These are phyloP conservation scores for Beauveria caledonica DNA, from an alignment of 2,329 filamentous ascomycete species.

Conservation along the genomic window DNA sequence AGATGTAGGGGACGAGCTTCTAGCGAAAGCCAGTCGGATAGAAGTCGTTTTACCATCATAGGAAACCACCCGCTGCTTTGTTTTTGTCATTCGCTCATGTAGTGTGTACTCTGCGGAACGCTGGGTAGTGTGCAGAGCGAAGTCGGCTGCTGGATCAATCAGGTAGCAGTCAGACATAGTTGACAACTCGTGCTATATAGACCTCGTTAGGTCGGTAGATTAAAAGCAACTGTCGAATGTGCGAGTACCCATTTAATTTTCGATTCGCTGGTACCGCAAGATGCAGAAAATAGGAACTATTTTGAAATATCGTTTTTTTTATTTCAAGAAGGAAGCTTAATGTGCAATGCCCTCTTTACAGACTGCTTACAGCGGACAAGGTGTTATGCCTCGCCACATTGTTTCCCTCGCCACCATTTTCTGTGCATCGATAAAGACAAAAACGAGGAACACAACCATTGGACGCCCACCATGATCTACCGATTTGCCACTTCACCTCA, in stretches of 20 bases:
- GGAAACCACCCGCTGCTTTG: neutral
- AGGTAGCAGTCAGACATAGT: neutral
- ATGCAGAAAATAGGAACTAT: neutral
- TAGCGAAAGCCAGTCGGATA: neutral
- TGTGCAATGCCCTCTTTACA: constrained; percentile 29
- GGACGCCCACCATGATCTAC: constrained; percentile 40
- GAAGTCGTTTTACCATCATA: too few relatives aligned
- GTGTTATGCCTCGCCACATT: constrained; percentile 29
- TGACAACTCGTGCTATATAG: neutral
- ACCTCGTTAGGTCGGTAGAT: neutral
- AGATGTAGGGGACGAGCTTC: neutral
- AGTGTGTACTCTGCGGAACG: neutral
- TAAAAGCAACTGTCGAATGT: neutral
- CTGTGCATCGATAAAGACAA: constrained; percentile 33
- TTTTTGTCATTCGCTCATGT: too few relatives aligned
- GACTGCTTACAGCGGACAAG: constrained; percentile 31
- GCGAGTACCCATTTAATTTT: neutral
- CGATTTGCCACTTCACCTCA: constrained; percentile 17
- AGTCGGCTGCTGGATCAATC: neutral
- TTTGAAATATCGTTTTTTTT: constrained; percentile 22
- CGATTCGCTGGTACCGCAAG: neutral
- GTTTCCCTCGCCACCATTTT: constrained; percentile 26
- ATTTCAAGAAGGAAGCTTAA: constrained; percentile 32
- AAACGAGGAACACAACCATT: constrained; percentile 39
- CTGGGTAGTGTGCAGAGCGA: too few relatives aligned